A percentile compares a stretch with the other conserved stretches of the same genome.
Evolutionary conservation across 371 early-diverging fungal genomes (phyloP).

Genomic region (Syncephalastrum contaminatum): DNA sequence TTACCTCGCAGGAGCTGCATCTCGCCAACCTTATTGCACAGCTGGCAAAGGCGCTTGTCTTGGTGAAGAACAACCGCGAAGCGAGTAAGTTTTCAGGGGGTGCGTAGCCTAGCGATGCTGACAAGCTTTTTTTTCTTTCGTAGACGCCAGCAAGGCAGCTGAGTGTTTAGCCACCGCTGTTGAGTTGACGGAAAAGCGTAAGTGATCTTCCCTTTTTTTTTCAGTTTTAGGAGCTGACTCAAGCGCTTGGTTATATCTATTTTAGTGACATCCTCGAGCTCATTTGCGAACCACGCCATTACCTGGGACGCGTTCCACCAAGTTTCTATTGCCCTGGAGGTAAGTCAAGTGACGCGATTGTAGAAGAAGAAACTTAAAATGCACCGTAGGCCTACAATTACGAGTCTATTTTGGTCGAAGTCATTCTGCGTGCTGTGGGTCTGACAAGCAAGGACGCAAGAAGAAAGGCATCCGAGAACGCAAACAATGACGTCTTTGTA

Average conservation of each 20-base stretch:
- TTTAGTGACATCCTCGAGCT: constrained; percentile 7
- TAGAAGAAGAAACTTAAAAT: not conserved
- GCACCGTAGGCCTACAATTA: constrained; percentile 34
- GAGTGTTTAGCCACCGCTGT: constrained; percentile 13
- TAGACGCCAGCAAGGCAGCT: constrained; percentile 15
- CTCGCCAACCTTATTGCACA: constrained; percentile 26
- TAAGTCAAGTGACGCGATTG: constrained; percentile 5
- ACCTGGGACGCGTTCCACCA: constrained; percentile 37
- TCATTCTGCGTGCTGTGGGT: constrained; percentile 34
- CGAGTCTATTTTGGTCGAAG: constrained; percentile 35
- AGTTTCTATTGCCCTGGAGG: constrained; percentile 31
- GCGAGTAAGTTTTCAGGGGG: constrained; percentile 8
- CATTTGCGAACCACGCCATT: constrained; percentile 15
- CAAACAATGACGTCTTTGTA: constrained; percentile 29
- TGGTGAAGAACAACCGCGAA: constrained; percentile 13
- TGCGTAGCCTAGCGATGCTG: not conserved
- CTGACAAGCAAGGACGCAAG: constrained; percentile 42
- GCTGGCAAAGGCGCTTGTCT: constrained; percentile 22
- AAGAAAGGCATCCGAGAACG: constrained; percentile 34
- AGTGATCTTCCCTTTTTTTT: no score
- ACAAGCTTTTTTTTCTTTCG: no score
- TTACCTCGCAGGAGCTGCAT: constrained; percentile 25
- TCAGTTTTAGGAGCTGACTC: no score
- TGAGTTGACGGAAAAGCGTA: constrained; percentile 10
- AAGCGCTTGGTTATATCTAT: no score